These are phyloP conservation scores for Arabis hirsuta DNA, from an alignment of 345 rosid species.

Conservation along the genomic window DNA sequence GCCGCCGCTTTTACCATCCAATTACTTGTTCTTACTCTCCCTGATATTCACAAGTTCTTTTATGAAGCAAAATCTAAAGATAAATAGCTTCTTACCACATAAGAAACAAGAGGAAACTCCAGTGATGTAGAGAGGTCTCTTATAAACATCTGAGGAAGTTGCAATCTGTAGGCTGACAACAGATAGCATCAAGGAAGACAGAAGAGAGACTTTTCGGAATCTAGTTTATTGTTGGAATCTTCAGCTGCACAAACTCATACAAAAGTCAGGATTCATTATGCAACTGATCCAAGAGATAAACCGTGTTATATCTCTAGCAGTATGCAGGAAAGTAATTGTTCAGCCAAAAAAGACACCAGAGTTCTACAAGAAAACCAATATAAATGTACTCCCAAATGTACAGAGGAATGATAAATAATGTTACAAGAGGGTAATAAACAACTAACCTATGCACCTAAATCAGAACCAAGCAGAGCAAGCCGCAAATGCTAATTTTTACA, in stretches of 20 bases:
- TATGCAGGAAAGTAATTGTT: not conserved
- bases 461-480: constrained; percentile 30
- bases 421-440: constrained; percentile 23
- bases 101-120: constrained; percentile 14
- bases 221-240: not conserved
- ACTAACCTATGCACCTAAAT: constrained; percentile 38
- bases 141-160: constrained; percentile 5
- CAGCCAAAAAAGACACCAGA: constrained; percentile 13
- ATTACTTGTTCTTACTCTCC: not conserved
- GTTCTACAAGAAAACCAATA: constrained; percentile 21
- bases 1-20: constrained; percentile 13
- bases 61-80: not conserved
- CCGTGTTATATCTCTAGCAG: not conserved
- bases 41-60: constrained; percentile 13
- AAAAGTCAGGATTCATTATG: constrained; percentile 7
- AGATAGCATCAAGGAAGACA: constrained; percentile 9
- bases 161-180: constrained; percentile 5
- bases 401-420: constrained; percentile 27
- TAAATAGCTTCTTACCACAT: constrained; percentile 19
- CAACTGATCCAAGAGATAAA: constrained; percentile 25
- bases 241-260: constrained; percentile 29
- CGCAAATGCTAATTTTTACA: constrained; percentile 36
- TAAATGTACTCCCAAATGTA: constrained; percentile 29
- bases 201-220: constrained; percentile 1
- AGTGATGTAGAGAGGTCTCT: constrained; percentile 1